Evolutionary conservation across 2,329 filamentous ascomycete species (phyloP).

Genomic region (Aspergillus caelatus): DNA sequence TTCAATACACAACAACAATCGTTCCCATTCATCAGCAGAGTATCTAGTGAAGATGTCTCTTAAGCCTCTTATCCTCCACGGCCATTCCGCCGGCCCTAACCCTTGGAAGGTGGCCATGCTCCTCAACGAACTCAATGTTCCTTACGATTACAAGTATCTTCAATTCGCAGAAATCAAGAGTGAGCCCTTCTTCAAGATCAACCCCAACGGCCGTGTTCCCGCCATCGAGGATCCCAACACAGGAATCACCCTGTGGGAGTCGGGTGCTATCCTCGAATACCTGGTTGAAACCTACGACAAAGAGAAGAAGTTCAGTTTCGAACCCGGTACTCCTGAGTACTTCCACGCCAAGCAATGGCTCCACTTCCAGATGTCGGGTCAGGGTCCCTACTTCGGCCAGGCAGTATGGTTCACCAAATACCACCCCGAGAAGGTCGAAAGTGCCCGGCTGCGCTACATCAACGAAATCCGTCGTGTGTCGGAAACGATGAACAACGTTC

Average conservation of each 20-base stretch:
- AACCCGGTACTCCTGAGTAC: constrained; percentile 34
- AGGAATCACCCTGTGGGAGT: constrained; percentile 47
- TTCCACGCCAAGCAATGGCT: constrained; percentile 50
- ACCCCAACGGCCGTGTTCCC: constrained; percentile 39
- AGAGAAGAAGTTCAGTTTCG: constrained; percentile 41
- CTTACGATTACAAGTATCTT: constrained; percentile 30
- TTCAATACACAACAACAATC: background rate
- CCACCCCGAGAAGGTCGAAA: constrained; percentile 47
- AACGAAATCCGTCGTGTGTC: constrained; percentile 50
- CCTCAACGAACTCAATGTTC: constrained; percentile 35
- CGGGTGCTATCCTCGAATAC: constrained; percentile 50
- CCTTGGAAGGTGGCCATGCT: constrained; percentile 35
- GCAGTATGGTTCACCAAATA: constrained; percentile 46
- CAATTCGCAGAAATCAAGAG: constrained; percentile 31
- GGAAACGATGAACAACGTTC: constrained; percentile 46
- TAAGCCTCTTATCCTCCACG: constrained; percentile 21
- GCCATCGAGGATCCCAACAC: constrained; percentile 42
- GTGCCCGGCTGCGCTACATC: constrained; percentile 48
- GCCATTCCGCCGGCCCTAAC: constrained; percentile 29
- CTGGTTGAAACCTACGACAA: constrained; percentile 50
- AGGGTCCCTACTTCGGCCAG: constrained; percentile 56
- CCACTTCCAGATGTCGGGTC: constrained; percentile 49
- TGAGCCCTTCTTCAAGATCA: constrained; percentile 30
- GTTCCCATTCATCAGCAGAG: background rate
- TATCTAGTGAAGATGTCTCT: constrained; percentile 19